Base-by-base conservation (phyloP, 495 filamentous ascomycete genomes). In the Pseudotulostoma volvatum region DNA sequence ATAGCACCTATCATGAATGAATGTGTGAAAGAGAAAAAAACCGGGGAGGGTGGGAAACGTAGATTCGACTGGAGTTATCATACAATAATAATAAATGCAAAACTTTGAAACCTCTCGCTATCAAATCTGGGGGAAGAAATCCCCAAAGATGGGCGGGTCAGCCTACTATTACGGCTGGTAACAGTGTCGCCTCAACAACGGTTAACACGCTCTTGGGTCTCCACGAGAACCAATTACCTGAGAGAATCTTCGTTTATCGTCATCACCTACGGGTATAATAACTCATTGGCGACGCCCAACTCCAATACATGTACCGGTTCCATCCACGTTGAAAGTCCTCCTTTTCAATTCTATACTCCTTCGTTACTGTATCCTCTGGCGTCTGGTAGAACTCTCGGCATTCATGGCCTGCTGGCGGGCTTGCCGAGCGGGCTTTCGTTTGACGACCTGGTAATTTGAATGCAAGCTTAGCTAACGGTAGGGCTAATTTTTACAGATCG, bases 271-370 rank as follows among this genome's bases (percentile, higher is more conserved):
- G 3, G 16, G 23, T 1, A 49, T 53, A 13, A 53, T 42, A 35
- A 52, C 38, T 41, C 37, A 52, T 33, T 53, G 50, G 37, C 49
- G 33, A 23, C 38, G 33, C 1, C 38, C 46, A 1, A 46, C 43
- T 4, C 50, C 50, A 40, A 53, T 53, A 3, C 41, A 7, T 32
- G 53, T 54, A 3, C 51, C 42, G 7, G 40, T 51, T 35, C 53
- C 38, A 37, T 54, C 47, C 28, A 53, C 38, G 25, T 52, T 54
- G 53, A 1, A 44, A 41, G 37, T 54, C 50, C 9, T 25, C 7
- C 13, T 18, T 2, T 16, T 23, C 4, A 3, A 54, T 44, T 1
- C 38, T 33, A 36, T 37, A 33, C 14, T 43, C 9, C 9, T 38
- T 18, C 16, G n/a, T n/a, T n/a, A 20, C 13, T 15, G 37, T 35